Evolutionary conservation across 192 early-diverging fungal genomes (phyloP), one percentile per base, ranked within the genome.

Genomic region (Coemansia furcata): DNA sequence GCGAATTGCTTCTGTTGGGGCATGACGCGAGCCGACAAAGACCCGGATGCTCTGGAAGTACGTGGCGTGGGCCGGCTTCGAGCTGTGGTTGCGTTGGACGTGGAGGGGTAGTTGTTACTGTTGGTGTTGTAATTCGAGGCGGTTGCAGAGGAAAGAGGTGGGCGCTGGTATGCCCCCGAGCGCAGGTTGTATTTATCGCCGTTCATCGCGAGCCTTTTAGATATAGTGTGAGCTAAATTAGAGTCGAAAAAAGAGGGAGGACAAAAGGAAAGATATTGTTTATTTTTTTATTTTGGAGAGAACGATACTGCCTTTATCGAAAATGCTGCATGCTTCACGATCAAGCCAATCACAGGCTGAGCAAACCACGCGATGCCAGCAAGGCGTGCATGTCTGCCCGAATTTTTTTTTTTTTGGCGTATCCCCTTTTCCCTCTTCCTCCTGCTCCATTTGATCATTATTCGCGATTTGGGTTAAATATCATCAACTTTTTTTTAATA

Each of bases 81-180:
- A 23, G 58, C 36, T 38, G 58, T 36, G 35, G 58, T 36, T 19
- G 55, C 55, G 7, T 35, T n/a, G 19, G 58, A 60, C 36, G 58
- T 60, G 36, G 62, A 3, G n/a, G 10, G 30, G 66, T 44, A 7
- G 36, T 60, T 8, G 36, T 38, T 60, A 8, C 36, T 38, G 17
- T 36, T 19, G 0, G 58, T 2, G 36, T 3, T 39, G 58, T 38
- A 38, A 39, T 36, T 60, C 36, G 58, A 60, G 35, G 58, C 36
- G 17, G 58, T 36, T 60, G 36, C 10, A 4, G 39, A 49, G 21
- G 52, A 38, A 12, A 42, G 65, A 23, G 65, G 52, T 29, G 42
- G 65, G 54, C 65, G 65, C 29, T 66, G 65, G 65, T 66, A 57
- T 15, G 30, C 49, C 39, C 11, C 49, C 30, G 65, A 66, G 54